phyloP scores from a whole-genome alignment of 1,284 basidiomycete genomes.

The Trichosporon coremiiforme region DNA sequence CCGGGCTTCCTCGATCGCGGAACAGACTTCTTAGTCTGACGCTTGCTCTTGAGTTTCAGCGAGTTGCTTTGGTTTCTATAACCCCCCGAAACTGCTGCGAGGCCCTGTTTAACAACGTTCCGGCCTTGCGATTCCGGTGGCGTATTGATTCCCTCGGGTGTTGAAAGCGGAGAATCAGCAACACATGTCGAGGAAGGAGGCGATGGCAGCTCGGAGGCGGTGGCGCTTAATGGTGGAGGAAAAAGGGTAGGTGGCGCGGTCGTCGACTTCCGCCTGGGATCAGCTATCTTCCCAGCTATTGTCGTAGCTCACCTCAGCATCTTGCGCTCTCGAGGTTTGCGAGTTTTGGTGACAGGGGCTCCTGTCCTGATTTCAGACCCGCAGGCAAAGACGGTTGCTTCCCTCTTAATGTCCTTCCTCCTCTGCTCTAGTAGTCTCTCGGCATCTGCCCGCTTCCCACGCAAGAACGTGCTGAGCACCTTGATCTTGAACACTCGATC shows the following conservation, averaged over 20 bases:
- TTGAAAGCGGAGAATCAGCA: not conserved
- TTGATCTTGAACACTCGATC: slow-evolving; percentile 3
- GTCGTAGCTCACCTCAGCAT: not conserved
- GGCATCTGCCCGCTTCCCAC: not conserved
- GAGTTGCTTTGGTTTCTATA: too few species aligned
- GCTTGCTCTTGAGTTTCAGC: too few species aligned
- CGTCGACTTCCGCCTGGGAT: not conserved
- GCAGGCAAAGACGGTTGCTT: too few species aligned
- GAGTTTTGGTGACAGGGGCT: too few species aligned
- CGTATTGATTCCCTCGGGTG: too few species aligned
- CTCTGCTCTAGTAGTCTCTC: not conserved
- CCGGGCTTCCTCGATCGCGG: too few species aligned
- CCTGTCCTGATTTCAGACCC: too few species aligned
- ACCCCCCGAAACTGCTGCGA: too few species aligned
- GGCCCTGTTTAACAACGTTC: too few species aligned
- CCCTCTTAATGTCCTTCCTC: not conserved
- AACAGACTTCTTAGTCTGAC: too few species aligned
- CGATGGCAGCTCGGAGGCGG: not conserved
- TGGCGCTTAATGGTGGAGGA: not conserved
- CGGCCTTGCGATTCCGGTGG: too few species aligned
- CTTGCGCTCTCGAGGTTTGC: not conserved
- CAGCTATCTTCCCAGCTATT: too few species aligned
- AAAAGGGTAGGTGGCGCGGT: not conserved
- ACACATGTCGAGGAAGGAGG: not conserved
- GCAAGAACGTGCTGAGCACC: slow-evolving; percentile 1